Conservation (phyloP, 257 asterid species). For the Vinca minor region DNA sequence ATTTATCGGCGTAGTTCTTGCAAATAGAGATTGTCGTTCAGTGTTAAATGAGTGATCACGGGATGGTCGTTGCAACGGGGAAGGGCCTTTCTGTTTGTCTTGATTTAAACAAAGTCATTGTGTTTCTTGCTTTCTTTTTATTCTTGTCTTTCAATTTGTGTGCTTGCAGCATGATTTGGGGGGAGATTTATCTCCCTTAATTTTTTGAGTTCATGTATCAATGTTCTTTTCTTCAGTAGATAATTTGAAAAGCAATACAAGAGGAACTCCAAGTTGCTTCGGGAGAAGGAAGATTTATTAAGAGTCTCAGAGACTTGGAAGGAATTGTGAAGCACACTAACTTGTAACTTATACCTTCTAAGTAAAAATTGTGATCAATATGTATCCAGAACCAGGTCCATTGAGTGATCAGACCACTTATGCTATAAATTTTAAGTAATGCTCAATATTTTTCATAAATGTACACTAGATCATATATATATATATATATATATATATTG, state of each 20-base stretch:
- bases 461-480: not conserved
- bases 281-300: not conserved
- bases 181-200: conserved; percentile 1
- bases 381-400: not conserved
- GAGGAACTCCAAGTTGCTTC: not conserved
- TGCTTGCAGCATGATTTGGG: not conserved
- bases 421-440: not conserved
- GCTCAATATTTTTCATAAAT: not conserved
- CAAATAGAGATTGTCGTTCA: not conserved
- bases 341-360: not conserved
- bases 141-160: not conserved
- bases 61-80: not conserved
- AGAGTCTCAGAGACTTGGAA: not conserved
- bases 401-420: not conserved
- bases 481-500: not conserved
- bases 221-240: not conserved
- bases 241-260: not conserved
- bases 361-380: not conserved
- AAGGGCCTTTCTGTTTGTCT: not conserved
- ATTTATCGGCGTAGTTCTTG: not conserved
- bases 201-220: not conserved
- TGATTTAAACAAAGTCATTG: not conserved
- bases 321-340: not conserved
- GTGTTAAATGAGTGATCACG: not conserved
- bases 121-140: not conserved